Evolutionary conservation across 1,284 basidiomycete genomes (phyloP).

Genomic region (Malassezia caprae): DNA sequence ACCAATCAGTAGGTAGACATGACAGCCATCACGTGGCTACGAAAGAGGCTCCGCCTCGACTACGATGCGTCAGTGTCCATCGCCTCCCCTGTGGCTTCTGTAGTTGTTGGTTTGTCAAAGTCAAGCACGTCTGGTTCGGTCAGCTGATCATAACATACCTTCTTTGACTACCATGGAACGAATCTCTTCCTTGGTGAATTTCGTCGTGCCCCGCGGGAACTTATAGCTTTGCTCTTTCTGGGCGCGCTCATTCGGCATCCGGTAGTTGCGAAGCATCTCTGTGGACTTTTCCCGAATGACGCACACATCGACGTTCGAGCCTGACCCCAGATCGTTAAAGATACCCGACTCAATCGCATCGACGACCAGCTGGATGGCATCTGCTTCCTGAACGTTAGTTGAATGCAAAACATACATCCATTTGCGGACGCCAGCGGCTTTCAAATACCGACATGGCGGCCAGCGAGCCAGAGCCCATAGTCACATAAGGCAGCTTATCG

Average conservation of each 20-base stretch:
- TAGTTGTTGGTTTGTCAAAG: not conserved
- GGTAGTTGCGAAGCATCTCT: conserved; percentile 41
- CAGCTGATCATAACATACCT: conserved; percentile 48
- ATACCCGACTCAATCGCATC: conserved; percentile 87
- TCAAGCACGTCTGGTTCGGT: not conserved
- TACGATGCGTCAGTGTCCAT: conserved; percentile 17
- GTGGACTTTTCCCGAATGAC: conserved; percentile 57
- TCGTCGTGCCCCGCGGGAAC: conserved; percentile 68
- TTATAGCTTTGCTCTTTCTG: conserved; percentile 42
- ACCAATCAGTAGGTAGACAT: not conserved
- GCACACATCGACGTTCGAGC: conserved; percentile 93
- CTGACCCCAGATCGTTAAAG: conserved; percentile 97
- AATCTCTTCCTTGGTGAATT: conserved; percentile 45
- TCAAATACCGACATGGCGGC: conserved; percentile 99
- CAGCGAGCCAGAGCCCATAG: conserved; percentile 91
- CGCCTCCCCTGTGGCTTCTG: not conserved
- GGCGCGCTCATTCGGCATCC: conserved; percentile 41
- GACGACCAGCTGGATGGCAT: conserved; percentile 73
- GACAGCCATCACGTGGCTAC: not conserved
- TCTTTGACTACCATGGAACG: conserved; percentile 53
- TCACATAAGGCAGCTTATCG: conserved; percentile 96
- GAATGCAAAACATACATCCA: conserved; percentile 52
- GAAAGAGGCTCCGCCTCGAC: not conserved
- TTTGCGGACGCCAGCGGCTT: conserved; percentile 67
- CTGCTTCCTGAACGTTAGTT: conserved; percentile 57